A percentile compares a stretch with the other conserved stretches of the same genome.
These are phyloP conservation scores for Venturia oleaginea DNA, from an alignment of 2,329 filamentous ascomycete species.

Conservation along the genomic window DNA sequence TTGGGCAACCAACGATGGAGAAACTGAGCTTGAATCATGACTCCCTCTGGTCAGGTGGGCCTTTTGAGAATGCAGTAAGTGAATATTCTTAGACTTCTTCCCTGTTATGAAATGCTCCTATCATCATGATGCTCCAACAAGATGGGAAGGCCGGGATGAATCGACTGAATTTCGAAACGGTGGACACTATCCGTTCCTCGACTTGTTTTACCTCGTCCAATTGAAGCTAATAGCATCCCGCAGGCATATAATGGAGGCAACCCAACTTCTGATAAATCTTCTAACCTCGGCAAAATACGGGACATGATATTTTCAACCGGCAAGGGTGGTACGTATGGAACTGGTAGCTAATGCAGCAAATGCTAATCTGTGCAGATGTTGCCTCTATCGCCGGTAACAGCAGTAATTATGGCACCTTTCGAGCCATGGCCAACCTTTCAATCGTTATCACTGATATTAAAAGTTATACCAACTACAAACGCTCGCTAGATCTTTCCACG, in stretches of 20 bases:
- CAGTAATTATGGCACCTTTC: constrained; percentile 37
- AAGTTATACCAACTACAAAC: constrained; percentile 28
- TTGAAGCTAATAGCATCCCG: background rate
- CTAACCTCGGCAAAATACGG: constrained; percentile 34
- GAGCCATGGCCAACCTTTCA: constrained; percentile 39
- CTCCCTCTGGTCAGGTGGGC: constrained; percentile 42
- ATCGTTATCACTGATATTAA: constrained; percentile 29
- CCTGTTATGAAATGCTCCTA: background rate
- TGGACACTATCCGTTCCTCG: background rate
- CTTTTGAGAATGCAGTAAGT: constrained; percentile 35
- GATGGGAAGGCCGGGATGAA: background rate
- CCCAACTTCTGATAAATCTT: constrained; percentile 27
- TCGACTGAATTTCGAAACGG: background rate
- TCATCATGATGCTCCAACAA: background rate
- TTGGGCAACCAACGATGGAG: constrained; percentile 35
- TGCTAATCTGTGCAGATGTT: constrained; percentile 23
- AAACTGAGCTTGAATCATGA: constrained; percentile 40
- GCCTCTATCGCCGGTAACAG: constrained; percentile 30
- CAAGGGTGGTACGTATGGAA: constrained; percentile 31
- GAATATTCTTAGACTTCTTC: background rate
- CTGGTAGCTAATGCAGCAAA: background rate
- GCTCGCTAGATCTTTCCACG: constrained; percentile 35
- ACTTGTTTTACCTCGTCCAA: background rate
- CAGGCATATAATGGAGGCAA: constrained; percentile 32
- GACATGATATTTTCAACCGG: constrained; percentile 41